Evolutionary conservation across 2,329 filamentous ascomycete species (phyloP).

Genomic region (Aphanoascus verrucosus): DNA sequence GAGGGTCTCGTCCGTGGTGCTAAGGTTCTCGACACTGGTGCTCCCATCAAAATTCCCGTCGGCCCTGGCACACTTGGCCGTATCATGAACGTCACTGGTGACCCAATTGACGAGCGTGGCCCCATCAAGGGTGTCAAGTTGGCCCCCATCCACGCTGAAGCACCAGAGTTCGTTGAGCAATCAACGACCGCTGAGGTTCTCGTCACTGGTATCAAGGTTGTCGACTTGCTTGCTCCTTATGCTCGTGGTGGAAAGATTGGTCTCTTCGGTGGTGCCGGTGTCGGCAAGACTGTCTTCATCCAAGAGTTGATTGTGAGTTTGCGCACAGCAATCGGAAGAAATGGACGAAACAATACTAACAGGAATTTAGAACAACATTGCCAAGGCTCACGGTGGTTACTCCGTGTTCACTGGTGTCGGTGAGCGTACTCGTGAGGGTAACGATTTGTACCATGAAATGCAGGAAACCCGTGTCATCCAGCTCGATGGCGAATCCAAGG

Average conservation of each 20-base stretch:
- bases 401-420: constrained; percentile 99
- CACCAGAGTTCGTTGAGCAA: constrained; percentile 87
- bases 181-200: constrained; percentile 93
- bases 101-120: constrained; percentile 98
- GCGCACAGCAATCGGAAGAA: not conserved
- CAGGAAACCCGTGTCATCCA: constrained; percentile 99
- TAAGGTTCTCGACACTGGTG: constrained; percentile 75
- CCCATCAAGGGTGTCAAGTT: constrained; percentile 88
- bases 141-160: constrained; percentile 85
- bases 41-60: constrained; percentile 93
- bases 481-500: constrained; percentile 98
- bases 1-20: constrained; percentile 97
- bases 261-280: constrained; percentile 99
- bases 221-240: constrained; percentile 96
- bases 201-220: constrained; percentile 99
- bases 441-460: constrained; percentile 99
- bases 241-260: constrained; percentile 99
- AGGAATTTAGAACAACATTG: constrained; percentile 86
- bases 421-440: constrained; percentile 99
- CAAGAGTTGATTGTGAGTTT: constrained; percentile 84
- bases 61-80: constrained; percentile 87
- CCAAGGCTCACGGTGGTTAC: constrained; percentile 99
- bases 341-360: constrained; percentile 13
- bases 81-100: constrained; percentile 99
- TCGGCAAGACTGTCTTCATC: constrained; percentile 99